Evolutionary conservation across 2,329 filamentous ascomycete genomes (phyloP).

Genomic region (Xylariaceae sp.): DNA sequence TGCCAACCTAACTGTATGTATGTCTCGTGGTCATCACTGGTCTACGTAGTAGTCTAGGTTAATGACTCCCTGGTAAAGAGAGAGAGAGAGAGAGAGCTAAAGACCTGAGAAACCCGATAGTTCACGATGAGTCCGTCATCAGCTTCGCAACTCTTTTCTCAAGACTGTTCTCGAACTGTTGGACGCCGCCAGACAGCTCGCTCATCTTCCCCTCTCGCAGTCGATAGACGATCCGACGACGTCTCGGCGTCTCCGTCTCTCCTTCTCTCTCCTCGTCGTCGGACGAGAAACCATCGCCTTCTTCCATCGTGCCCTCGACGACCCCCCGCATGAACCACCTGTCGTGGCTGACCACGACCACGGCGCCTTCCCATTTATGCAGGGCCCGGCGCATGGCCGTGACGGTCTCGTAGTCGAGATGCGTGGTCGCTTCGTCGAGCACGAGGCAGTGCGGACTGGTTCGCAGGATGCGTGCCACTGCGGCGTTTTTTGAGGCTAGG

Average conservation of each 20-base stretch:
- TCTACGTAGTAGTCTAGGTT: no score
- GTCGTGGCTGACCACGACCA: constrained; percentile 76
- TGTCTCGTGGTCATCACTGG: no score
- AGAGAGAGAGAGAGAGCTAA: no score
- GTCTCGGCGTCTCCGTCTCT: constrained; percentile 40
- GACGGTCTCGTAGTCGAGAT: constrained; percentile 79
- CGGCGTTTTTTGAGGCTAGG: no score
- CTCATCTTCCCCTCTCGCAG: constrained; percentile 53
- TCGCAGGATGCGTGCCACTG: constrained; percentile 63
- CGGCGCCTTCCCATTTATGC: constrained; percentile 63
- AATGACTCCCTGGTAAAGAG: no score
- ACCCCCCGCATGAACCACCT: constrained; percentile 73
- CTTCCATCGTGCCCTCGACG: constrained; percentile 53
- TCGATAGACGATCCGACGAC: constrained; percentile 54
- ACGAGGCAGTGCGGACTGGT: constrained; percentile 65
- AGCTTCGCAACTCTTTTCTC: constrained; percentile 24
- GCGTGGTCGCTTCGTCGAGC: constrained; percentile 77
- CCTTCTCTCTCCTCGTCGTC: constrained; percentile 43
- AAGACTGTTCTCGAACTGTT: constrained; percentile 47
- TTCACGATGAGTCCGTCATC: constrained; percentile 14
- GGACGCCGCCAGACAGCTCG: constrained; percentile 53
- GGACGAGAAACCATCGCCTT: constrained; percentile 35
- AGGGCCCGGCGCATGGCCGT: constrained; percentile 63
- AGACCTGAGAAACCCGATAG: no score
- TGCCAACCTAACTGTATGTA: no score